Evolutionary conservation across 306 rosid genomes (phyloP).

Genomic region (Leucaena leucocephala): DNA sequence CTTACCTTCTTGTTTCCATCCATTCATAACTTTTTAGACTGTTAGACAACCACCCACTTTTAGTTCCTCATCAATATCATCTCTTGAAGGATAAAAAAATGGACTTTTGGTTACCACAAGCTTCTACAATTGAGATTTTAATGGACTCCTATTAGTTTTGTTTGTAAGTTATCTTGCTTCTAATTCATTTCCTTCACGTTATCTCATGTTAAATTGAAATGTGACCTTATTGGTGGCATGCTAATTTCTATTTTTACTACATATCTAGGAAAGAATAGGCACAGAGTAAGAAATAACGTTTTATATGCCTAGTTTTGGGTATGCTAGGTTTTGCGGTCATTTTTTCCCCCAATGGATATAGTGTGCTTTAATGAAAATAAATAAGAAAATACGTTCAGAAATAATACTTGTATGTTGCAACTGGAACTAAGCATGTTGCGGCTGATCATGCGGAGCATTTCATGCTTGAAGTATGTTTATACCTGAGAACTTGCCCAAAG

Average conservation of each 20-base stretch:
- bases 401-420: not conserved
- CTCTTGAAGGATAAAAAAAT: not conserved
- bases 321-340: not conserved
- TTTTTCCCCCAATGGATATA: not conserved
- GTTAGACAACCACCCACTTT: not conserved
- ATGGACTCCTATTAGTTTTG: not conserved
- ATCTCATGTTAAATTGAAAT: constrained; percentile 1
- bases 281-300: not conserved
- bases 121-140: not conserved
- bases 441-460: not conserved
- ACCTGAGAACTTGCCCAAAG: not conserved
- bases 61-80: not conserved
- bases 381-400: not conserved
- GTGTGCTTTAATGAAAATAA: constrained; percentile 12
- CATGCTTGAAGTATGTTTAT: not conserved
- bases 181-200: constrained; percentile 9
- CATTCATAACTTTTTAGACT: not conserved
- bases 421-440: not conserved
- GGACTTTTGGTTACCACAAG: not conserved
- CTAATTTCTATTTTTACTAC: not conserved
- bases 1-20: not conserved
- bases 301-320: not conserved
- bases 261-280: not conserved
- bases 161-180: constrained; percentile 2
- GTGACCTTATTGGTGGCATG: not conserved